Evolutionary conservation across 139 green algal genomes (phyloP).

Genomic region (Eudorina sp.): DNA sequence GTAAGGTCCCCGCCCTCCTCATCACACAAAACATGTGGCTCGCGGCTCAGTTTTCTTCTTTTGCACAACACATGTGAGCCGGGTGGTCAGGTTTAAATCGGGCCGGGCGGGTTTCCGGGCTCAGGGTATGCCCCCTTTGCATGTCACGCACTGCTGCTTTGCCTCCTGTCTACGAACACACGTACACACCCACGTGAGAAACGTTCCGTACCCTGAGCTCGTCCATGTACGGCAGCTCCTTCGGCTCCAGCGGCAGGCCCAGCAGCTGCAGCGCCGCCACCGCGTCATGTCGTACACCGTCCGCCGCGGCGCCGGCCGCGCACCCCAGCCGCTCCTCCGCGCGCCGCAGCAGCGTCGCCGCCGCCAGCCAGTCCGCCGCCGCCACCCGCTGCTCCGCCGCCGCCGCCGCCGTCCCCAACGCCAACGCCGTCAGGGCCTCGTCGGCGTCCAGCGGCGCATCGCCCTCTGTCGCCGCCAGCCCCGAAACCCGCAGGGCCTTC

Average conservation of each 20-base stretch:
- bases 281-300: background rate
- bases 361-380: constrained; percentile 46
- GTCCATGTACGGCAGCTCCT: background rate
- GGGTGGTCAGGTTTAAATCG: no score
- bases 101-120: no score
- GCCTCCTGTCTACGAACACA: no score
- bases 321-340: constrained; percentile 36
- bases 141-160: no score
- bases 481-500: background rate
- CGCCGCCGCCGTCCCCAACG: background rate
- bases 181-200: no score
- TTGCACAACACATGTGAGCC: no score
- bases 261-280: constrained; percentile 12
- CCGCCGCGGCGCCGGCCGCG: background rate
- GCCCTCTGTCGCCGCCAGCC: background rate
- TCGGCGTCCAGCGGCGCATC: constrained; percentile 11
- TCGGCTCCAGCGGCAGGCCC: constrained; percentile 31
- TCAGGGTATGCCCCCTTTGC: no score
- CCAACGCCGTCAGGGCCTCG: constrained; percentile 23
- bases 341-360: background rate
- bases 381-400: constrained; percentile 10
- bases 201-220: constrained; percentile 33
- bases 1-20: no score
- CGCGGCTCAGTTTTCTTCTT: no score
- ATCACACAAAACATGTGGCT: no score